Percentiles rank a stretch among this genome's conserved stretches.
Conservation (phyloP, 1,284 basidiomycete genomes). For the Irpex rosettiformis region DNA sequence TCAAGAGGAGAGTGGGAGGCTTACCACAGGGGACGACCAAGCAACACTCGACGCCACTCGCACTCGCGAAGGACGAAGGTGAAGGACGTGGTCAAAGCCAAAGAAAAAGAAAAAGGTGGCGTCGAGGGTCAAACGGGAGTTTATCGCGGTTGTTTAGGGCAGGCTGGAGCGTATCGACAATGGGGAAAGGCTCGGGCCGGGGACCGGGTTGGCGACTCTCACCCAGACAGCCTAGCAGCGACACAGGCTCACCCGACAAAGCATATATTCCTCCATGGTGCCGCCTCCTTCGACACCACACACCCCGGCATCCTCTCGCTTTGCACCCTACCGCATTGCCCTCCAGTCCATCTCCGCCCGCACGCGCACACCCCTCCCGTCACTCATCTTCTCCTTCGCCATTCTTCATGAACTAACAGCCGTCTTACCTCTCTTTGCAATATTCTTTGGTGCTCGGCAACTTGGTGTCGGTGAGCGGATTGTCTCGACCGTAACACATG, state of each 20-base stretch:
- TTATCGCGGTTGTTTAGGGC: not conserved
- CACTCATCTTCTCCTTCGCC: constrained; percentile 76
- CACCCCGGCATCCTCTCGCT: constrained; percentile 15
- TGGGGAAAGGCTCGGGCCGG: too few relatives aligned
- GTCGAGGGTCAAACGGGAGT: not conserved
- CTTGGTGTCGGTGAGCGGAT: constrained; percentile 72
- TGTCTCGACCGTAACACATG: constrained; percentile 37
- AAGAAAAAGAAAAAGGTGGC: not conserved
- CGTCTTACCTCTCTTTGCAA: constrained; percentile 67
- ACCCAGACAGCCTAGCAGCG: too few relatives aligned
- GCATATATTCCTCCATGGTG: too few relatives aligned
- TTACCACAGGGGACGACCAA: not conserved
- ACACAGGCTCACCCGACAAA: too few relatives aligned
- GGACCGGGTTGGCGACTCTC: too few relatives aligned
- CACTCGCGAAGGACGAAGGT: not conserved
- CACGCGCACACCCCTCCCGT: constrained; percentile 72
- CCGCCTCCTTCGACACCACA: not conserved
- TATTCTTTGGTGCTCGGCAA: constrained; percentile 72
- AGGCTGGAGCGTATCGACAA: not conserved
- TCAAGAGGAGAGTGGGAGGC: too few relatives aligned
- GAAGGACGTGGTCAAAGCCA: not conserved
- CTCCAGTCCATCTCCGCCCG: constrained; percentile 55
- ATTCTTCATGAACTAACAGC: constrained; percentile 89
- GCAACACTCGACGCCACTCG: not conserved
- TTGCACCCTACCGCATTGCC: constrained; percentile 46